Percentiles rank a stretch among this genome's conserved stretches.
Conservation (phyloP, 768 basidiomycete species). For the Trametes meyenii region DNA sequence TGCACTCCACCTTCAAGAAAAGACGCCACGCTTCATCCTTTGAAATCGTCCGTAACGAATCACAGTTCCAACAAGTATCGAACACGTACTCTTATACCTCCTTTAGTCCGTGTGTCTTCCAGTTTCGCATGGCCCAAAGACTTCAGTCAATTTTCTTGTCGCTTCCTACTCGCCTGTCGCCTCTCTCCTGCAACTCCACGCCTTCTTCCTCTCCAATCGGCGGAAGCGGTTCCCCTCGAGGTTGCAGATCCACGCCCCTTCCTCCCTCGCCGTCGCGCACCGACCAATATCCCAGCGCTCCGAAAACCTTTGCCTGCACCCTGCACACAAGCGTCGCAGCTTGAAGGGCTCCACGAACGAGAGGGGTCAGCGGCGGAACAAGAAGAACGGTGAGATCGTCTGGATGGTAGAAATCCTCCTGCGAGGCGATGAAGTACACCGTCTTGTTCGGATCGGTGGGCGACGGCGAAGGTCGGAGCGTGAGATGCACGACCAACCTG, state of each 20-base stretch:
- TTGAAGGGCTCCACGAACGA: slow-evolving; percentile 39
- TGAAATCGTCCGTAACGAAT: background rate
- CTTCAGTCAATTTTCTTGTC: slow-evolving; percentile 16
- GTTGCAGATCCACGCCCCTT: slow-evolving; percentile 18
- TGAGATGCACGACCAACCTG: slow-evolving; percentile 54
- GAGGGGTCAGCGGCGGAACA: slow-evolving; percentile 44
- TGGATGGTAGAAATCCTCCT: slow-evolving; percentile 64
- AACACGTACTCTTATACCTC: no score
- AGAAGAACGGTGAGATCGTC: slow-evolving; percentile 52
- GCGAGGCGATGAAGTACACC: slow-evolving; percentile 51
- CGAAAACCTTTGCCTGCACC: slow-evolving; percentile 23
- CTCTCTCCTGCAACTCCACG: slow-evolving; percentile 10
- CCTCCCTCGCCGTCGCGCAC: slow-evolving; percentile 23
- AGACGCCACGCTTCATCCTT: background rate
- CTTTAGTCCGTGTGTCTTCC: no score
- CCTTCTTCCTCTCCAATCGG: slow-evolving; percentile 11
- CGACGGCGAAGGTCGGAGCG: slow-evolving; percentile 37
- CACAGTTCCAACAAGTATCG: background rate
- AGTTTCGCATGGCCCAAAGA: no score
- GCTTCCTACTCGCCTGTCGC: background rate
- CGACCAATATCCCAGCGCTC: slow-evolving; percentile 21
- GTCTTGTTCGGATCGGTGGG: slow-evolving; percentile 34
- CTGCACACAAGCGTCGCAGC: slow-evolving; percentile 27
- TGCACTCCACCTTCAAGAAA: background rate
- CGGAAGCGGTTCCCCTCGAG: slow-evolving; percentile 20